Evolutionary conservation across 1,284 basidiomycete species (phyloP).

Genomic region (Trichosporon inkin): DNA sequence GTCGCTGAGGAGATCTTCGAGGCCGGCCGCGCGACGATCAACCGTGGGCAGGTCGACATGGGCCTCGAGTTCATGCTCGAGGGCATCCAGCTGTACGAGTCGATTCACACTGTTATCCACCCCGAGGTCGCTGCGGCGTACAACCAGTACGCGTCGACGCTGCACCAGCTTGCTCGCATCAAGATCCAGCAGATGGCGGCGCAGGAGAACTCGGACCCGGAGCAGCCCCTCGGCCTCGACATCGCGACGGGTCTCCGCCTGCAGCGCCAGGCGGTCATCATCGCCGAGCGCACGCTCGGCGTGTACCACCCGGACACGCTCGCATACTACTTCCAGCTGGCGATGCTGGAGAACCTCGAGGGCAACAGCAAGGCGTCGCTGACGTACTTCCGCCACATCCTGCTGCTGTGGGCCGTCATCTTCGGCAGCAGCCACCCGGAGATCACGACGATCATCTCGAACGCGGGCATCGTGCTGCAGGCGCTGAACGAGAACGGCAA

Average conservation of each 20-base stretch:
- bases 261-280: constrained; percentile 57
- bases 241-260: constrained; percentile 53
- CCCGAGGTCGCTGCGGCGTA: constrained; percentile 57
- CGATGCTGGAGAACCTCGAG: constrained; percentile 54
- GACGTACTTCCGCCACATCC: constrained; percentile 54
- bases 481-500: constrained; percentile 43
- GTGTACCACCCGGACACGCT: constrained; percentile 57
- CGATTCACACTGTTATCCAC: constrained; percentile 58
- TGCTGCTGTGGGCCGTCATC: constrained; percentile 55
- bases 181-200: constrained; percentile 46
- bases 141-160: constrained; percentile 53
- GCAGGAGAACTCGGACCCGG: constrained; percentile 40
- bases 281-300: constrained; percentile 57
- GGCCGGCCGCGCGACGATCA: constrained; percentile 54
- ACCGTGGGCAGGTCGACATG: constrained; percentile 53
- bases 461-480: constrained; percentile 49
- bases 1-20: constrained; percentile 58
- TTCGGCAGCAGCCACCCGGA: constrained; percentile 56
- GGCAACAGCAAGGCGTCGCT: constrained; percentile 52
- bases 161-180: constrained; percentile 51
- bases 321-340: constrained; percentile 57
- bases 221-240: constrained; percentile 48
- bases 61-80: constrained; percentile 57
- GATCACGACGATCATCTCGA: constrained; percentile 51
- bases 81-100: constrained; percentile 57